Base-by-base conservation (phyloP, 1,284 basidiomycete genomes). In the Thecaphora frezii region DNA sequence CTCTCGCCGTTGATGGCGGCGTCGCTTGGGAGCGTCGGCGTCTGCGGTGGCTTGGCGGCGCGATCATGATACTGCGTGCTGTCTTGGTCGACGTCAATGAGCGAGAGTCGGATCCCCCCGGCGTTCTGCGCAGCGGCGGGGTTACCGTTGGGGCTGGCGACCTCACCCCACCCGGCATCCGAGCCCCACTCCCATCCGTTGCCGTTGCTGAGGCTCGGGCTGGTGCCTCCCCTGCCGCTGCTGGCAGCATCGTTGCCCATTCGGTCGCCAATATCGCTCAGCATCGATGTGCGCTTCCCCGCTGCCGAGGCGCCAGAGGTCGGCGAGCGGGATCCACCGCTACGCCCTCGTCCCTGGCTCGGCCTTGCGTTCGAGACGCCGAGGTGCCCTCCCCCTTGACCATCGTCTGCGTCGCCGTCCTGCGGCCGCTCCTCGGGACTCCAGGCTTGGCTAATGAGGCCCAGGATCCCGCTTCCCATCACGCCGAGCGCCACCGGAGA, bases 171-270 rank as follows among this genome's bases (percentile, higher is more conserved):
- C 19, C 21, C 21, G 39, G 21, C 8, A 21, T 9, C 21, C 16
- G 10, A 41, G 3, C 14, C 21, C 19, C 39, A 41, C 21, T 10
- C 39, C 21, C 8, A 21, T 21, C 39, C 19, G 21, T 9, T 16
- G 3, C 21, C 21, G 39, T 21, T 44, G 28, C 44, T 38, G 12
- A 19, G 37, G 38, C 45, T 37, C 44, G 33, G 41, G 33, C 44
- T 19, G 44, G 44, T 33, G 38, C 42, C 7, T 22, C 40, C 24
- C 30, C 48, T 12, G 14, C 43, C 8, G 19, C 30, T 25, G 25
- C 38, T 25, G 33, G 33, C 39, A 25, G 5, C 46, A 24, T 16
- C 46, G 42, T 40, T 22, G 40, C 39, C 9, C 14, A 16, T 40
- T 4, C 22, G 22, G 39, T 40, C 39, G 5, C 19, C 14, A 16